Percentiles rank a stretch among this genome's conserved stretches.
These are phyloP conservation scores for Handroanthus guayacan DNA, from an alignment of 257 asterid genomes.

Conservation along the genomic window DNA sequence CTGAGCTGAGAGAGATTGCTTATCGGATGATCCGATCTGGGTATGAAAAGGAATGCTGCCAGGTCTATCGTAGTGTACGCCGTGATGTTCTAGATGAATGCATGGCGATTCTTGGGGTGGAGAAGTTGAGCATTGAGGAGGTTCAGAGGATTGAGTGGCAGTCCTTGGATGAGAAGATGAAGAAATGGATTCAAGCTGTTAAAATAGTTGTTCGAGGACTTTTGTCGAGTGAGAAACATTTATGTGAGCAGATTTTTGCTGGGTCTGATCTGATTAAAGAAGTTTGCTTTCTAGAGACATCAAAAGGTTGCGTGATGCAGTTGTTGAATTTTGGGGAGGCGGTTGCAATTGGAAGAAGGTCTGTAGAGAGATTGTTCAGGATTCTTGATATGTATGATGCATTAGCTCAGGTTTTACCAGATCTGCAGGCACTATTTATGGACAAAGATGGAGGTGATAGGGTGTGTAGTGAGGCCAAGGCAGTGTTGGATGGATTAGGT, in stretches of 20 bases:
- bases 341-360: slow-evolving; percentile 81
- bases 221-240: slow-evolving; percentile 69
- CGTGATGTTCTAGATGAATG: slow-evolving; percentile 89
- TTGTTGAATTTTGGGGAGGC: slow-evolving; percentile 96
- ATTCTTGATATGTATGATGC: slow-evolving; percentile 95
- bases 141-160: slow-evolving; percentile 92
- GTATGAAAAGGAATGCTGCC: slow-evolving; percentile 93
- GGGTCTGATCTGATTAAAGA: slow-evolving; percentile 84
- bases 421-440: slow-evolving; percentile 63
- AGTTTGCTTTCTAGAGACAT: slow-evolving; percentile 83
- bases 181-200: slow-evolving; percentile 87
- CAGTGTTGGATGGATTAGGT: slow-evolving; percentile 77
- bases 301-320: slow-evolving; percentile 95
- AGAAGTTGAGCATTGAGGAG: slow-evolving; percentile 94
- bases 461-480: slow-evolving; percentile 86
- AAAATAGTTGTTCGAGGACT: slow-evolving; percentile 80
- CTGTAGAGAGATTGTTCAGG: slow-evolving; percentile 86
- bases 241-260: slow-evolving; percentile 77
- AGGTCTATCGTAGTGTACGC: slow-evolving; percentile 83
- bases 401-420: slow-evolving; percentile 64
- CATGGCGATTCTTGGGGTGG: slow-evolving; percentile 79
- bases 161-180: slow-evolving; percentile 86
- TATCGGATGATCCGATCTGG: slow-evolving; percentile 88
- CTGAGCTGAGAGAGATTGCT: slow-evolving; percentile 80
- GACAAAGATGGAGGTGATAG: slow-evolving; percentile 82